Percentiles rank a stretch among this genome's conserved stretches.
Evolutionary conservation across 2,329 filamentous ascomycete genomes (phyloP).

Genomic region (Fusarium sp.): DNA sequence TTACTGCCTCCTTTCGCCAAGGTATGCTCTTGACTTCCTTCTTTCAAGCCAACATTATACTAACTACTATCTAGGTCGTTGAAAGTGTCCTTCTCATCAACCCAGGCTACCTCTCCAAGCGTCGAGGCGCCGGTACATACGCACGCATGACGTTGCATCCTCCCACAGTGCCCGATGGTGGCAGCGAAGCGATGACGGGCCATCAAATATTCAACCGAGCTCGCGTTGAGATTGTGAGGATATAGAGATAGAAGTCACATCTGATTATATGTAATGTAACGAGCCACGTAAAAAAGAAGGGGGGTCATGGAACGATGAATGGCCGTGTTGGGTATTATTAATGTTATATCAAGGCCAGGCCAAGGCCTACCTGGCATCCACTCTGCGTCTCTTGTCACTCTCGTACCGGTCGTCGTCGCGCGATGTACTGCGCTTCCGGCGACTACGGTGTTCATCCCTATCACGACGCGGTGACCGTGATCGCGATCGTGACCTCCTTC

Average conservation of each 20-base stretch:
- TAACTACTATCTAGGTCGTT: slow-evolving; percentile 73
- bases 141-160: slow-evolving; percentile 82
- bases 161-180: slow-evolving; percentile 69
- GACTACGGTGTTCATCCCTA: slow-evolving; percentile 58
- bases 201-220: slow-evolving; percentile 86
- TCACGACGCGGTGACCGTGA: slow-evolving; percentile 66
- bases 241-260: slow-evolving; percentile 57
- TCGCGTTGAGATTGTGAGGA: slow-evolving; percentile 87
- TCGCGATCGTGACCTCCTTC: slow-evolving; percentile 52
- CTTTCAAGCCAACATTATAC: neutral
- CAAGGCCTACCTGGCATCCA: slow-evolving; percentile 56
- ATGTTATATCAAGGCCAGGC: slow-evolving; percentile 29
- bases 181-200: slow-evolving; percentile 67
- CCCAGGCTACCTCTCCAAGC: slow-evolving; percentile 87
- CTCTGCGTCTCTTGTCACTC: slow-evolving; percentile 69
- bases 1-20: slow-evolving; percentile 87
- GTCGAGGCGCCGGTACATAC: slow-evolving; percentile 86
- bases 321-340: slow-evolving; percentile 42
- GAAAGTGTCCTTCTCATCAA: slow-evolving; percentile 93
- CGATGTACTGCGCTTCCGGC: slow-evolving; percentile 69
- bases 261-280: slow-evolving; percentile 31
- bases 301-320: slow-evolving; percentile 1
- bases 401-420: slow-evolving; percentile 65
- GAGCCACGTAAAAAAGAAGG: slow-evolving; percentile 32
- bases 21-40: slow-evolving; percentile 65